Conservation (phyloP, 371 early-diverging fungal species). For the Mortierella sp. region DNA sequence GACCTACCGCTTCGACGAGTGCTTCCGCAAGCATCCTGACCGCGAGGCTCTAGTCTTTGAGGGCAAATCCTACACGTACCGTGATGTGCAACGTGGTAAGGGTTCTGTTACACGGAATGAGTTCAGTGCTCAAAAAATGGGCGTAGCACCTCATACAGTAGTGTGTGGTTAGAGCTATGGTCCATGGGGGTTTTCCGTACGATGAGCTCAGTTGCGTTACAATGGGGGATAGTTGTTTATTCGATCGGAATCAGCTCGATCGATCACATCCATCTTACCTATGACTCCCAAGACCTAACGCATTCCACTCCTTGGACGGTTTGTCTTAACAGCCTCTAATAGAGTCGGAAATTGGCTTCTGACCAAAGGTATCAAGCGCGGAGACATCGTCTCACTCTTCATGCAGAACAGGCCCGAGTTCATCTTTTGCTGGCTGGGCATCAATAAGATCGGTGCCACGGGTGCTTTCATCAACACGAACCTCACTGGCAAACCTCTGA, state of each 20-base stretch:
- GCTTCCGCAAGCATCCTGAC: conserved; percentile 31
- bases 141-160: no score
- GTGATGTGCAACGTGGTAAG: conserved; percentile 43
- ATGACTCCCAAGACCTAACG: no score
- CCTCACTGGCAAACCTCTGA: conserved; percentile 41
- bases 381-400: conserved; percentile 41
- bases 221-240: no score
- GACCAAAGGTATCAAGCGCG: conserved; percentile 37
- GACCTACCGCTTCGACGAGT: conserved; percentile 29
- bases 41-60: conserved; percentile 50
- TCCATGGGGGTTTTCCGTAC: no score
- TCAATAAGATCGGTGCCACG: conserved; percentile 40
- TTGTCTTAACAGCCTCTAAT: conserved; percentile 26
- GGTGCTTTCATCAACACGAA: conserved; percentile 51
- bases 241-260: no score
- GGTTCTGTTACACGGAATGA: not conserved
- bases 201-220: no score
- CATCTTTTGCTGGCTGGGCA: conserved; percentile 44
- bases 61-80: conserved; percentile 36
- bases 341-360: conserved; percentile 38
- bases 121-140: no score
- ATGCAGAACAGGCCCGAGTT: conserved; percentile 51
- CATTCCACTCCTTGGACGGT: no score
- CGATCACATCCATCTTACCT: no score
- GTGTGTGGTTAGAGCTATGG: no score